These are phyloP conservation scores for Hypoxylon trugodes DNA, from an alignment of 495 filamentous ascomycete species.

Conservation along the genomic window DNA sequence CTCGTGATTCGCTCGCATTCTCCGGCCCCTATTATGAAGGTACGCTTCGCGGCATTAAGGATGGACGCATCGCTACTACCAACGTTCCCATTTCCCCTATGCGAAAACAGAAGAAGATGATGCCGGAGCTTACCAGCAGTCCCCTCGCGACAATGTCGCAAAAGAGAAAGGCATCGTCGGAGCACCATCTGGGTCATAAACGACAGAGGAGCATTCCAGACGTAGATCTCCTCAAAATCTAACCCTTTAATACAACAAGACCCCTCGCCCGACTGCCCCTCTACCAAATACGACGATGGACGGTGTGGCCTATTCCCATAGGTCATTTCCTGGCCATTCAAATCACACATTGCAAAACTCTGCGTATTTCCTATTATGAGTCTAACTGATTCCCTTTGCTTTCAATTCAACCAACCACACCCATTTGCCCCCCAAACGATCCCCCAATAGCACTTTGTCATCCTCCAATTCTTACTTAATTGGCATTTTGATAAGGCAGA, in stretches of 20 bases:
- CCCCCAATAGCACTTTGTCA: not conserved
- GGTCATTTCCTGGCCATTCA: constrained; percentile 46
- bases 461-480: not conserved
- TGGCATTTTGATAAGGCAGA: not conserved
- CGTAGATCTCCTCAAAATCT: constrained; percentile 42
- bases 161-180: constrained; percentile 60
- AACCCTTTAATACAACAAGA: constrained; percentile 7
- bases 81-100: constrained; percentile 63
- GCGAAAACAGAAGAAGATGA: constrained; percentile 57
- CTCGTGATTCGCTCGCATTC: constrained; percentile 62
- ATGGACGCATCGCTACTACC: constrained; percentile 61
- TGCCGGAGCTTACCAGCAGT: constrained; percentile 48
- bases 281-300: constrained; percentile 41
- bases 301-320: constrained; percentile 42
- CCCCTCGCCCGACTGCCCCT: constrained; percentile 22
- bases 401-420: not conserved
- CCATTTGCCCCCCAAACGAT: not conserved
- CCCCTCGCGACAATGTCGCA: constrained; percentile 50
- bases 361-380: constrained; percentile 9
- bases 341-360: constrained; percentile 9
- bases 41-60: constrained; percentile 63
- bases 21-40: constrained; percentile 59
- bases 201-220: constrained; percentile 59
- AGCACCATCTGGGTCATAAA: constrained; percentile 54
- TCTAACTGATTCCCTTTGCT: constrained; percentile 1